Evolutionary conservation across 345 rosid species (phyloP).

Genomic region (Moricandia arvensis): DNA sequence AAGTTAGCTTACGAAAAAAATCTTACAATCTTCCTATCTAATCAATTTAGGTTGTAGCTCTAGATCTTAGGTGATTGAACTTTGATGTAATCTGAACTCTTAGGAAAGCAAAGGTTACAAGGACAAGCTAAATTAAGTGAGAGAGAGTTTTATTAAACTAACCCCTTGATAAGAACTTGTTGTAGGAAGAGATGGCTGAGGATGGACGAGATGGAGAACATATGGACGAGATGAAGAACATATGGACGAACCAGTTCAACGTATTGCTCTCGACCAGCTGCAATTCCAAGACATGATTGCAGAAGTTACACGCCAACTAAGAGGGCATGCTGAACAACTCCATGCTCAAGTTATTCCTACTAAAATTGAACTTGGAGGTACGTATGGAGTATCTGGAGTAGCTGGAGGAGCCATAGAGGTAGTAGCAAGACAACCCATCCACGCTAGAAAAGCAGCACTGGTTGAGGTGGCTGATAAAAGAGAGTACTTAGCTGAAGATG

Average conservation of each 20-base stretch:
- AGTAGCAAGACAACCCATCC: background rate
- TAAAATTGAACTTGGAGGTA: background rate
- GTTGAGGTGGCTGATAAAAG: background rate
- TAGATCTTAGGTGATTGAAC: too few relatives aligned
- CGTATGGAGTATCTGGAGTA: background rate
- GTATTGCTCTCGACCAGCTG: background rate
- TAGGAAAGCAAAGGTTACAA: background rate
- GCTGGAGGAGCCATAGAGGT: background rate
- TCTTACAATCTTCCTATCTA: too few relatives aligned
- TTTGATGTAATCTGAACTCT: background rate
- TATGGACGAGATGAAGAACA: background rate
- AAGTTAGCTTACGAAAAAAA: too few relatives aligned
- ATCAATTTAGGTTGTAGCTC: too few relatives aligned
- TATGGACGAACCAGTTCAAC: background rate
- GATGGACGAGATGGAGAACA: background rate
- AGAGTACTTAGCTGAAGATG: background rate
- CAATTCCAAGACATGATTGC: background rate
- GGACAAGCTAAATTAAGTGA: background rate
- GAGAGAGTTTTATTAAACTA: background rate
- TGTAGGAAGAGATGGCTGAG: background rate
- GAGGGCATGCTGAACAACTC: too few relatives aligned
- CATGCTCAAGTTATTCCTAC: background rate
- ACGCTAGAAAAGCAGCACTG: background rate
- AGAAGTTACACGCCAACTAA: background rate
- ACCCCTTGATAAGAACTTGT: background rate